Base-by-base conservation (phyloP, 2,329 filamentous ascomycete genomes). In the Emericellopsis atlantica region DNA sequence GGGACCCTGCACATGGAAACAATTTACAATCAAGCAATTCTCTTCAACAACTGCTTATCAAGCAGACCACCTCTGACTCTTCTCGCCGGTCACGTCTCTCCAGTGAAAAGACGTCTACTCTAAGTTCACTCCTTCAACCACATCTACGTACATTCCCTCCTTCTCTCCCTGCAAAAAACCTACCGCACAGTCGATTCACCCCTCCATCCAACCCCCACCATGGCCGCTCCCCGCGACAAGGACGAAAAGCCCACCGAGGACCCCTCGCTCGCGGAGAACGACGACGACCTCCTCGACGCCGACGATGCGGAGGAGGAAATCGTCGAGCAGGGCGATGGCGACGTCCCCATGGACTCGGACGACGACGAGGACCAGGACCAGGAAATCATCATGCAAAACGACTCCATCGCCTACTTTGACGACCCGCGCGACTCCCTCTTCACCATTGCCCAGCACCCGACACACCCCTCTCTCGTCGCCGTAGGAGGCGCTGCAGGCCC, bases 401-500 rank as follows among this genome's bases (percentile, higher is more conserved):
- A 98, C 70, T 93, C 87, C 49, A 71, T 81, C 49, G 90, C 87
- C 45, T 90, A 94, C 68, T 95, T 96, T 56, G 92, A 96, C 67
- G 62, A 66, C 31, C 87, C 95, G 67, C 83, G 79, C 51, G 88
- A 95, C 71, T 89, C 83, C 45, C 84, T 98, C 54, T 98, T 95
- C 68, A 79, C 85, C 62, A 92, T 98, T 58, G 87, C 90, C 15
- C 87, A 95, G 58, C 92, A 98, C 59, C 92, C 92, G 4, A 67
- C 79, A 6, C 72, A 84, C 55, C 77, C 82, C 6, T 71, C 79
- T 16, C 79, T 96, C 45, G 70, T 96, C 45, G 83, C 89, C 4
- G 95, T 92, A 0, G 92, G 92, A 45, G 92, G 89, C 48, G 75
- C 73, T 42, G 77, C 79, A 43, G 74, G 74, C 36, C 64, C 71